Evolutionary conservation across 129 eudicot species (phyloP), one percentile per base, ranked within the genome.

Genomic region (Tanacetum coccineum): DNA sequence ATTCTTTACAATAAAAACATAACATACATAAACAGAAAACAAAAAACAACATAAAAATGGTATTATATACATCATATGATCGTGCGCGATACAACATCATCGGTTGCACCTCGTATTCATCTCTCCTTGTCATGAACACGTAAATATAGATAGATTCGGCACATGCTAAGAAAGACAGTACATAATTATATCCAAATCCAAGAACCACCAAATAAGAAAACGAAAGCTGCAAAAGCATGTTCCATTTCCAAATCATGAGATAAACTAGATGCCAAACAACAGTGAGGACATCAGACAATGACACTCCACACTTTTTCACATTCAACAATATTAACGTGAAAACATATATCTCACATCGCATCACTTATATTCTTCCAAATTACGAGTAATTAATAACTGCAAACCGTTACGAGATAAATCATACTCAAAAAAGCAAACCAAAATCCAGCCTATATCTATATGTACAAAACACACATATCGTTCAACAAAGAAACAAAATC

Each of bases 221-320:
- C 49, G 47, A 21, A 74, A 67, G 20, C 53, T 59, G 40, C 73
- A 74, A 75, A 52, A 21, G 53, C 73, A 74, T 66, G 67, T 74
- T 74, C 72, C 51, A 74, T 57, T n/a, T n/a, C n/a, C n/a, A n/a
- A n/a, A n/a, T n/a, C n/a, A n/a, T n/a, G n/a, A 56, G 59, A 74
- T 74, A 74, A 69, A 51, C 74, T 68, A 49, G 36, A 44, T 50
- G 60, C 80, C 74, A 75, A 68, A 68, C 2, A 15, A 68, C 2
- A 15, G 58, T 60, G 70, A 49, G 69, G 20, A 59, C 64, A 73
- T 59, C 32, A 49, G 73, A 75, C 47, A 60, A 68, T 42, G 79
- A 68, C 70, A 75, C 19, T 60, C 57, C 51, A 42, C 58, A 52
- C 59, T 52, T 59, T 64, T 48, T 74, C 49, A 15, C 70, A 9